Percentiles rank a stretch among this genome's conserved stretches.
phyloP scores from a whole-genome alignment of 2,329 filamentous ascomycete species.

The Fusarium protoensiforme region DNA sequence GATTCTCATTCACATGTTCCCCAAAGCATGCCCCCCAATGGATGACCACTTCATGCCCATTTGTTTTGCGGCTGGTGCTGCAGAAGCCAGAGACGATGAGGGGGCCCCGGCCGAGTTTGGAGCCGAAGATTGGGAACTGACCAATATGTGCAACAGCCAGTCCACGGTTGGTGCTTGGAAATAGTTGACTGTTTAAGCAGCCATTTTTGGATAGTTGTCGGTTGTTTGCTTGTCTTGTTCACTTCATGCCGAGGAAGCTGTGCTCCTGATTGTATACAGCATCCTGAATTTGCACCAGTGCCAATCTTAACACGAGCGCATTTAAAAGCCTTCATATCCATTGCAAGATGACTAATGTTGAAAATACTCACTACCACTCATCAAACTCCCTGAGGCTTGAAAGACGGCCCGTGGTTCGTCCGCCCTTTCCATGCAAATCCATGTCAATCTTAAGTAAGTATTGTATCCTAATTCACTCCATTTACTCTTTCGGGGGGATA shows the following conservation, averaged over 20 bases:
- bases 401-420: background rate
- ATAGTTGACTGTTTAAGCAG: background rate
- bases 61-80: conserved; percentile 1
- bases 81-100: background rate
- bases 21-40: conserved; percentile 60
- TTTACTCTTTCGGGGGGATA: background rate
- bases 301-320: background rate
- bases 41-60: conserved; percentile 12
- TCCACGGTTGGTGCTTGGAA: background rate
- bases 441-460: background rate
- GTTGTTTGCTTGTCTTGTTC: background rate
- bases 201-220: background rate
- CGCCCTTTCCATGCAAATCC: background rate
- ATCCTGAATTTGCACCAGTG: too few relatives aligned
- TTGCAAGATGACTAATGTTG: background rate
- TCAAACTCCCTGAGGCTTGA: background rate
- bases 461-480: background rate
- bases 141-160: conserved; percentile 13
- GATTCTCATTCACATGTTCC: conserved; percentile 76
- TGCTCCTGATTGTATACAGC: too few relatives aligned
- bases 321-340: background rate
- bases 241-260: too few relatives aligned
- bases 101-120: background rate
- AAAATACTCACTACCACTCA: background rate
- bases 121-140: conserved; percentile 8